Conservation (phyloP, 192 early-diverging fungal species). For the Phlyctochytrium arcticum region DNA sequence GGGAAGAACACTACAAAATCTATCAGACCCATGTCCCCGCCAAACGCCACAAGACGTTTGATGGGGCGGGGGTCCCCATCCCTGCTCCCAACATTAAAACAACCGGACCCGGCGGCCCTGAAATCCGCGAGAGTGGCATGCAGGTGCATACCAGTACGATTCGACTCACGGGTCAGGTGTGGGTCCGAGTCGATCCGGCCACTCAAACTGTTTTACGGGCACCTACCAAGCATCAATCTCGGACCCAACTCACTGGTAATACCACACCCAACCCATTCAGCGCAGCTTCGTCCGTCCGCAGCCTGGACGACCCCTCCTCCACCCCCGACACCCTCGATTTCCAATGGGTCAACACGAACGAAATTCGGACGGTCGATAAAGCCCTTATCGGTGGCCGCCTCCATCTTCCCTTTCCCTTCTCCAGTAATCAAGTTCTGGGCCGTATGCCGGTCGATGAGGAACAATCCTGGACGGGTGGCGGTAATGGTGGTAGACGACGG, state of each 20-base stretch:
- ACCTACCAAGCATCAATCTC: background rate
- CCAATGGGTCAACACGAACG: background rate
- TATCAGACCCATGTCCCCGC: background rate
- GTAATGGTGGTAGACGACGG: too few species aligned
- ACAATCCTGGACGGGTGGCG: background rate
- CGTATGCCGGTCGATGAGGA: background rate
- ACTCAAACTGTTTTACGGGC: background rate
- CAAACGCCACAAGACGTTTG: background rate
- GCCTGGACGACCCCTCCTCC: too few species aligned
- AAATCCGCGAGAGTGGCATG: too few species aligned
- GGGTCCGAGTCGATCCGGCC: background rate
- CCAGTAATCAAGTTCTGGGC: background rate
- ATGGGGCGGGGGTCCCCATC: too few species aligned
- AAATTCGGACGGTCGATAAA: constrained; percentile 2
- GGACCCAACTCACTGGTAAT: too few species aligned
- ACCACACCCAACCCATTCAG: too few species aligned
- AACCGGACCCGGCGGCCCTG: too few species aligned
- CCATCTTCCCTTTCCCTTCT: background rate
- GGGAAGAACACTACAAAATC: too few species aligned
- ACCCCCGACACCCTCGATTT: too few species aligned
- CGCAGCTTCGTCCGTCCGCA: too few species aligned
- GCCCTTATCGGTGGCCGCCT: background rate
- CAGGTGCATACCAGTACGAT: background rate
- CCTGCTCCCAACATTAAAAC: too few species aligned
- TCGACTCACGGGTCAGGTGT: background rate